These are phyloP conservation scores for Cenchrus americanus DNA, from an alignment of 176 grass and related monocot species.

Conservation along the genomic window DNA sequence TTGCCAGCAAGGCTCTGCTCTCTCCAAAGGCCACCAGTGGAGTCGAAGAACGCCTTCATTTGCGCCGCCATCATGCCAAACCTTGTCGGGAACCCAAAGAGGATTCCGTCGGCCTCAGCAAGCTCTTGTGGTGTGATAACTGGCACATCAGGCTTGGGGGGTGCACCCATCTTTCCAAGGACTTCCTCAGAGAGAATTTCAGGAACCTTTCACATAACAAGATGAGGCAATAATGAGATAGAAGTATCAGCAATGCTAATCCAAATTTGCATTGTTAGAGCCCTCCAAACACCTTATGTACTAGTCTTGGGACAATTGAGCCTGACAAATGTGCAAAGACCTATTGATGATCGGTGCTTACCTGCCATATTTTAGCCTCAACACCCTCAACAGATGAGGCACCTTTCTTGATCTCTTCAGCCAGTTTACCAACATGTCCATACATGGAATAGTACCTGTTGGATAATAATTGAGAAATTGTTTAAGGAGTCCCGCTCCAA, in stretches of 20 bases:
- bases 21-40: constrained; percentile 83
- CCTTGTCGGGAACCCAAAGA: constrained; percentile 93
- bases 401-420: constrained; percentile 88
- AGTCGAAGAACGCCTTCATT: constrained; percentile 88
- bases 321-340: neutral
- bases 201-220: constrained; percentile 62
- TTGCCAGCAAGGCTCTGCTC: constrained; percentile 91
- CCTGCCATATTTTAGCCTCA: constrained; percentile 90
- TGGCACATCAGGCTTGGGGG: constrained; percentile 66
- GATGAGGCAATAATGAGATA: neutral
- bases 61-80: constrained; percentile 97
- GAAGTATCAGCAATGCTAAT: neutral
- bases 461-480: neutral
- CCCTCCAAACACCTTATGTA: neutral
- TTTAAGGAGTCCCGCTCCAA: neutral
- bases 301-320: neutral
- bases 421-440: constrained; percentile 86
- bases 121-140: constrained; percentile 77
- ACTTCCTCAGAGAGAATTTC: constrained; percentile 83
- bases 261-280: neutral
- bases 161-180: constrained; percentile 86
- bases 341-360: constrained; percentile 18
- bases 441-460: constrained; percentile 92
- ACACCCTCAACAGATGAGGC: constrained; percentile 81
- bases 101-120: constrained; percentile 78